phyloP scores from a whole-genome alignment of 2,329 filamentous ascomycete species.

The Claviceps lovelessii region DNA sequence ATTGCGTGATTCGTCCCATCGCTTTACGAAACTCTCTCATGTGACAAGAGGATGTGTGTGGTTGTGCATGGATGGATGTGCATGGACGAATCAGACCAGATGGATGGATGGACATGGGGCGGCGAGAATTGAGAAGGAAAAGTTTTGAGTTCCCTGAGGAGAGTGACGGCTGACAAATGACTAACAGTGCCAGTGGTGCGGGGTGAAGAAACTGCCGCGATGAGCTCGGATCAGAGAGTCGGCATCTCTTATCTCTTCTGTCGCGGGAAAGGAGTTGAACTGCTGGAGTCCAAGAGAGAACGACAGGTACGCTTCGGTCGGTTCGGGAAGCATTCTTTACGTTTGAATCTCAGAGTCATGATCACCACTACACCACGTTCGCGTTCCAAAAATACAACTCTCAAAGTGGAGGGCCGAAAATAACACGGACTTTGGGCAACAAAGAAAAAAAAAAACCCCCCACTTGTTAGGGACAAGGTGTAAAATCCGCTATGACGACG shows the following conservation, averaged over 20 bases:
- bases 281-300: background rate
- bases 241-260: background rate
- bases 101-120: background rate
- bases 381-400: background rate
- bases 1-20: background rate
- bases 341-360: background rate
- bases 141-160: background rate
- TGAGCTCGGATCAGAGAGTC: background rate
- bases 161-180: slow-evolving; percentile 1
- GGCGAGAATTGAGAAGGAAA: background rate
- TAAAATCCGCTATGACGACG: background rate
- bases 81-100: background rate
- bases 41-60: background rate
- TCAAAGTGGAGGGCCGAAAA: background rate
- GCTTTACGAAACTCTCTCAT: background rate
- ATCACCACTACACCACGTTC: background rate
- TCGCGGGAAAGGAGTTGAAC: background rate
- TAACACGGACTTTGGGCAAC: background rate
- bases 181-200: background rate
- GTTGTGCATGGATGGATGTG: background rate
- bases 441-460: background rate
- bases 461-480: background rate
- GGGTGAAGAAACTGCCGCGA: background rate
- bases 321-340: background rate
- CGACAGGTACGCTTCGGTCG: background rate